phyloP scores from a whole-genome alignment of 1,284 basidiomycete genomes.

The Apiotrichum gracile region DNA sequence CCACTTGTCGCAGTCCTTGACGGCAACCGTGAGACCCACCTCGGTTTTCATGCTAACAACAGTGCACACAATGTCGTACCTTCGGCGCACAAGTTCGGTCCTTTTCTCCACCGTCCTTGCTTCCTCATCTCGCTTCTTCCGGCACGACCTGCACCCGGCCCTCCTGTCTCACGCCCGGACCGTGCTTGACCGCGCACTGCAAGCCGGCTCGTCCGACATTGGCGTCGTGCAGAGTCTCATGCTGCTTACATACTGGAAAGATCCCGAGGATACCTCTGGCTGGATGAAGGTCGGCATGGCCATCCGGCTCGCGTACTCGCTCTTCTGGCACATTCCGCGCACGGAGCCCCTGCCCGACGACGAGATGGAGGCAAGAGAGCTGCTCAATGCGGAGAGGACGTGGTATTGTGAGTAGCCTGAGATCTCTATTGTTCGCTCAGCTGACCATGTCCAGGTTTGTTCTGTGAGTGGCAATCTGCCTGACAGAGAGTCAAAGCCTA shows the following conservation, averaged over 20 bases:
- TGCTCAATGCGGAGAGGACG: constrained; percentile 33
- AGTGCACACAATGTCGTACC: constrained; percentile 34
- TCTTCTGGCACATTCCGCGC: constrained; percentile 28
- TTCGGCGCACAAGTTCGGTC: constrained; percentile 26
- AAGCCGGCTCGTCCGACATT: constrained; percentile 22
- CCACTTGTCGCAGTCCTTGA: constrained; percentile 29
- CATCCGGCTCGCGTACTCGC: constrained; percentile 29
- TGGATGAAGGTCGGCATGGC: constrained; percentile 34
- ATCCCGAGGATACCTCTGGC: constrained; percentile 25
- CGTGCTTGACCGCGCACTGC: constrained; percentile 28
- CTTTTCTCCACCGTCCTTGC: constrained; percentile 33
- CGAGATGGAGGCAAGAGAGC: constrained; percentile 24
- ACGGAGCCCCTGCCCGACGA: constrained; percentile 24
- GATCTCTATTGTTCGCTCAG: not conserved
- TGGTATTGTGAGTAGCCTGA: constrained; percentile 35
- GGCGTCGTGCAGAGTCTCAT: constrained; percentile 33
- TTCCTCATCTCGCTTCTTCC: constrained; percentile 24
- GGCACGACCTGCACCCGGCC: constrained; percentile 21
- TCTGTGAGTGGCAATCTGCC: constrained; percentile 14
- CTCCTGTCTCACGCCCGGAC: constrained; percentile 30
- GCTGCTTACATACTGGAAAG: constrained; percentile 39
- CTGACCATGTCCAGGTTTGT: constrained; percentile 19
- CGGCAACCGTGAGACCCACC: constrained; percentile 12
- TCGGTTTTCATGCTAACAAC: not conserved
- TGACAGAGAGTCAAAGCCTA: not conserved